Evolutionary conservation across 2,329 filamentous ascomycete genomes (phyloP), one percentile per base, ranked within the genome.

Genomic region (Pyrenophora graminea): DNA sequence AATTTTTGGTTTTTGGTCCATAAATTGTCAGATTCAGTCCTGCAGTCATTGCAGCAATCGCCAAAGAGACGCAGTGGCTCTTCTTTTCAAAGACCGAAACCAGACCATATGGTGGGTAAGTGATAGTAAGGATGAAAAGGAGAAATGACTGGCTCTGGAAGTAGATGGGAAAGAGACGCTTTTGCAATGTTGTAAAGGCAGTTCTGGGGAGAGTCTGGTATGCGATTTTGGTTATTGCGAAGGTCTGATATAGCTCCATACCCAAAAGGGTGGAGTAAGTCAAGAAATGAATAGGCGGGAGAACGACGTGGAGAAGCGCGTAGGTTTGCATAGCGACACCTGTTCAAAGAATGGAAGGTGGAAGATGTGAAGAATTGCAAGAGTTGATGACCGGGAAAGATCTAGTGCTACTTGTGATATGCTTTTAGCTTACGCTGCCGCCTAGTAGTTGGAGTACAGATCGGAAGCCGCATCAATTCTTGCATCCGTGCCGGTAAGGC

Each of bases 141-240:
- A 78, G 62, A 6, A 72, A 51, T 1, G 70, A 63, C 48, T 78
- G 75, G 9, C 61, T 56, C 4, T 58, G 61, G 49, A 77, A 77
- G 41, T 78, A 77, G 1, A 70, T 53, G 0, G 74, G 75, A 43
- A 77, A 77, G 1, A 76, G 41, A 3, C 63, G 66, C 48, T 74
- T 76, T 41, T 77, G 73, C 2, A 78, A 60, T 1, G 48, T 60
- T 6, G 72, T 72, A 45, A 78, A 78, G 1, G 71, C 61, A 1
- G 69, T 63, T 41, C 66, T 64, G 0, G 75, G 70, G 4, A 77
- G 69, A 5, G 58, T 59, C 42, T 59, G 59, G 50, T 69, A 71
- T 18, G 71, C 67, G 15, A 78, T 55, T 55, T 75, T 77, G 1
- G 73, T 75, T 45, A 76, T 71, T 32, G 76, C 51, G 44, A 77